A percentile compares a stretch with the other conserved stretches of the same genome.
phyloP scores from a whole-genome alignment of 176 grass and related monocot genomes.

The Eleusine coracana region DNA sequence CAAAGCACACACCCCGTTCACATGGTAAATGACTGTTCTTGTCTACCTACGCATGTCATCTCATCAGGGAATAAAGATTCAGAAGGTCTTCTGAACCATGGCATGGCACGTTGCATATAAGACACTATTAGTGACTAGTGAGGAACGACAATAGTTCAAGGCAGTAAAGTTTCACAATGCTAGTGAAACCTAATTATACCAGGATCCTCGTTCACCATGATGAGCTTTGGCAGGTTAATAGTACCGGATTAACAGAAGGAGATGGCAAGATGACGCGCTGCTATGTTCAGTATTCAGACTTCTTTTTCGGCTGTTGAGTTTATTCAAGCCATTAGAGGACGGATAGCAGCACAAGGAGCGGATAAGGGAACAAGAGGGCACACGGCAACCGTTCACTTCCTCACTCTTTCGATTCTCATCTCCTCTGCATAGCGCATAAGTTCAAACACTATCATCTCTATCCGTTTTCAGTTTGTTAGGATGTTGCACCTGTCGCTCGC shows the following conservation, averaged over 20 bases:
- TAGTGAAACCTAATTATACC: too few relatives aligned
- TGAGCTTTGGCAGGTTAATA: not conserved
- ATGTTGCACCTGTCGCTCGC: not conserved
- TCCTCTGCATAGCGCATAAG: not conserved
- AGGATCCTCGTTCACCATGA: not conserved
- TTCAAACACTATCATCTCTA: not conserved
- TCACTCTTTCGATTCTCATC: not conserved
- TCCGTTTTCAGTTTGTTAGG: not conserved
- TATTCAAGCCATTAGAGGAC: not conserved
- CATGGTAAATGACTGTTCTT: slow-evolving; percentile 8
- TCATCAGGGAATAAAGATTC: not conserved
- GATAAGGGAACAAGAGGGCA: not conserved
- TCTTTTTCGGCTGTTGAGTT: not conserved
- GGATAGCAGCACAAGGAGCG: not conserved
- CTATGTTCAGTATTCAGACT: too few relatives aligned
- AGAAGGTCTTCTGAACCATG: not conserved
- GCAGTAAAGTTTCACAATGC: too few relatives aligned
- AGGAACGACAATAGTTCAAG: too few relatives aligned
- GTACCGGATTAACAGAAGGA: too few relatives aligned
- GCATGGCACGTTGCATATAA: too few relatives aligned
- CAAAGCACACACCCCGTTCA: slow-evolving; percentile 26
- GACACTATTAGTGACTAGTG: too few relatives aligned
- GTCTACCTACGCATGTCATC: too few relatives aligned
- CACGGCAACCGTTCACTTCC: not conserved
- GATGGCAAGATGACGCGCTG: too few relatives aligned